Evolutionary conservation across 2,329 filamentous ascomycete species (phyloP).

Genomic region (Diaporthe caulivora): DNA sequence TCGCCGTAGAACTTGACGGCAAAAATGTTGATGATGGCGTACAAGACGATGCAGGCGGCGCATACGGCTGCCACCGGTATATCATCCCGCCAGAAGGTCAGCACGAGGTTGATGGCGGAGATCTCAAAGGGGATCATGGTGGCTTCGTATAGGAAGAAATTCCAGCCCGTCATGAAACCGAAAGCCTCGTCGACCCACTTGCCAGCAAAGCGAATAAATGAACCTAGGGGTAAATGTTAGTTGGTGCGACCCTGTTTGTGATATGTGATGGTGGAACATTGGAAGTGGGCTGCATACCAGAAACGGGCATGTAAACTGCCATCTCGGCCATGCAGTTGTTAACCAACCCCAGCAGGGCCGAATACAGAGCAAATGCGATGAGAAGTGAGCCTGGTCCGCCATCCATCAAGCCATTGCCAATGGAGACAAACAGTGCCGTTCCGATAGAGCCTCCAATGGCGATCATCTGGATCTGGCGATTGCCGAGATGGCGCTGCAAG

Average conservation of each 20-base stretch:
- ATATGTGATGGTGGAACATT: not conserved
- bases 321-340: constrained; percentile 77
- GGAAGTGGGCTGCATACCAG: constrained; percentile 47
- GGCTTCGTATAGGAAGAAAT: constrained; percentile 58
- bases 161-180: constrained; percentile 66
- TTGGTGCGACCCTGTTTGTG: not conserved
- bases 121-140: constrained; percentile 57
- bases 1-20: constrained; percentile 77
- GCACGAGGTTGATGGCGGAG: constrained; percentile 54
- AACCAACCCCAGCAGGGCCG: constrained; percentile 67
- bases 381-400: constrained; percentile 65
- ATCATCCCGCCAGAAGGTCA: constrained; percentile 61
- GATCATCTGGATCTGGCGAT: constrained; percentile 70
- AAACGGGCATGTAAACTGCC: constrained; percentile 72
- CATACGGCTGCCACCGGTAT: constrained; percentile 66
- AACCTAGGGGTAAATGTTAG: constrained; percentile 48
- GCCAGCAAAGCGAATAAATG: constrained; percentile 74
- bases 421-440: constrained; percentile 71
- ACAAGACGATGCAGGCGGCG: constrained; percentile 65
- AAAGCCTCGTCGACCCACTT: constrained; percentile 75
- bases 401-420: constrained; percentile 64
- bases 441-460: constrained; percentile 70
- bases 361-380: constrained; percentile 70
- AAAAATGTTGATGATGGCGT: constrained; percentile 70
- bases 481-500: constrained; percentile 62